Percentiles rank a stretch among this genome's conserved stretches.
Conservation (phyloP, 164 flowering plant species). For the Malania oleifera region DNA sequence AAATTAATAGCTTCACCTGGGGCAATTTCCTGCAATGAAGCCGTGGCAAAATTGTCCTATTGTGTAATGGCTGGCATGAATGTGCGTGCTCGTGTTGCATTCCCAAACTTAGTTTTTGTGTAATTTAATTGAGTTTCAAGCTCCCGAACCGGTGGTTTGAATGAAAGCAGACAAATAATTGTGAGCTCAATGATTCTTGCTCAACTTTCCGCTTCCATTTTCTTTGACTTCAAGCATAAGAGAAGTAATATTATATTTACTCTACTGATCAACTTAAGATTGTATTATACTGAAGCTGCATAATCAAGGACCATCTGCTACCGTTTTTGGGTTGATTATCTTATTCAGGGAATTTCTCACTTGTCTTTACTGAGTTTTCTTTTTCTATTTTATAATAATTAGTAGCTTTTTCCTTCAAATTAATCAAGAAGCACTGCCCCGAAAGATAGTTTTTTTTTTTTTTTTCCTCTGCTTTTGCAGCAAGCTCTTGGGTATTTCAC, state of each 20-base stretch:
- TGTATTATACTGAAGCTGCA: background rate
- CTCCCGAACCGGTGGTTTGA: background rate
- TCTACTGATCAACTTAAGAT: background rate
- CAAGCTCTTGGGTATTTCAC: background rate
- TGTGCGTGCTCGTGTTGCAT: background rate
- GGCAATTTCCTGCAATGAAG: no score
- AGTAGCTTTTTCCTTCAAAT: background rate
- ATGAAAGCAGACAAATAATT: constrained; percentile 1
- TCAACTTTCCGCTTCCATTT: constrained; percentile 13
- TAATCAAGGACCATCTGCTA: background rate
- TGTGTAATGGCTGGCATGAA: no score
- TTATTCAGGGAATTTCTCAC: background rate
- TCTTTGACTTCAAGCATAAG: constrained; percentile 27
- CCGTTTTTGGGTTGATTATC: background rate
- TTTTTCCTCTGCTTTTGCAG: background rate
- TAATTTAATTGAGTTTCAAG: constrained; percentile 1
- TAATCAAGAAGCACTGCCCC: background rate
- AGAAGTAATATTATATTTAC: constrained; percentile 9
- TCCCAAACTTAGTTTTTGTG: constrained; percentile 1
- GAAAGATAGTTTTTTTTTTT: background rate
- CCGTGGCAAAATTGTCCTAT: no score
- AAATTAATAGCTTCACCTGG: no score
- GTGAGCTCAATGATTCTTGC: constrained; percentile 7
- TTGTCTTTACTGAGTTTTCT: constrained; percentile 7
- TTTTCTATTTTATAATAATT: background rate